These are phyloP conservation scores for Microsporum audouinii DNA, from an alignment of 2,329 filamentous ascomycete genomes.

Conservation along the genomic window DNA sequence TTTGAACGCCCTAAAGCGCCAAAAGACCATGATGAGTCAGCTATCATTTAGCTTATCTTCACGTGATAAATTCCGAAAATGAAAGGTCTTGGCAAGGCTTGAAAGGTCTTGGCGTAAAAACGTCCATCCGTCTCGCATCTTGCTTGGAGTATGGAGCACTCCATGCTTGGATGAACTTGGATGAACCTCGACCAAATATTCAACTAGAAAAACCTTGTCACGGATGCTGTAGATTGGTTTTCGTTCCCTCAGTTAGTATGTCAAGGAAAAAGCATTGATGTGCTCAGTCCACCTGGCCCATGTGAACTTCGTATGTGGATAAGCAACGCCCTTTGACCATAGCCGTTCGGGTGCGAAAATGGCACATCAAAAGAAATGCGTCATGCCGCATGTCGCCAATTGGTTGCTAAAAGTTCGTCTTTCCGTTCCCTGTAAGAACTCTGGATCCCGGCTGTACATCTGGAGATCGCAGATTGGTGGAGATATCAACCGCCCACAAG, in stretches of 20 bases:
- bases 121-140: neutral
- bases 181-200: neutral
- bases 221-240: too few relatives aligned
- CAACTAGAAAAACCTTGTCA: too few relatives aligned
- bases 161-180: neutral
- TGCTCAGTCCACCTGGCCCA: too few relatives aligned
- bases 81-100: neutral
- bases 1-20: neutral
- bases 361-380: neutral
- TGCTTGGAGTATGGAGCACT: neutral
- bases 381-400: neutral
- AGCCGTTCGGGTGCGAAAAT: neutral
- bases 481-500: neutral
- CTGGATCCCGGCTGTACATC: neutral
- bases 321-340: too few relatives aligned
- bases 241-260: too few relatives aligned
- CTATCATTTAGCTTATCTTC: neutral
- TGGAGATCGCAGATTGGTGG: conserved; percentile 3
- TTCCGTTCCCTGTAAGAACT: neutral
- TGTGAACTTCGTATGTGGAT: too few relatives aligned
- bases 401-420: neutral
- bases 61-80: neutral
- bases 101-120: neutral
- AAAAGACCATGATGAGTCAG: neutral
- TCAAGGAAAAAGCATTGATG: too few relatives aligned